Base-by-base conservation (phyloP, 1,139 yeast species). In the Debaryomyces sp. region DNA sequence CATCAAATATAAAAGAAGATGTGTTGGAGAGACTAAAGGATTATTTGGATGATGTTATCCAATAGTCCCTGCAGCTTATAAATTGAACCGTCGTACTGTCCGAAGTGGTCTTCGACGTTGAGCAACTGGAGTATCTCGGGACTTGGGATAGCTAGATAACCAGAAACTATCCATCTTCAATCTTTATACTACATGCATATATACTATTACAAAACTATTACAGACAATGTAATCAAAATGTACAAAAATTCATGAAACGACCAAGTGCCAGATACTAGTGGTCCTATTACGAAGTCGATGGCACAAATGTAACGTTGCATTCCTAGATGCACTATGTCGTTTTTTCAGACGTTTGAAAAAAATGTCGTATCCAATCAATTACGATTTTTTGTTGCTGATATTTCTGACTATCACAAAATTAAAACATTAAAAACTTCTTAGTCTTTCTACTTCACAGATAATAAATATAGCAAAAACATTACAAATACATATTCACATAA, bases 1-100 rank as follows among this genome's bases (percentile, higher is more conserved):
- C 96, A 0, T 81, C 76, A 13, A 73, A 75, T 18, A 85, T 89
- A 17, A 84, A 80, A 61, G 70, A 78, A 12, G 89, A 84, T 37
- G 73, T 85, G 21, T 63, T 88, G 55, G 71, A 73, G 34, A 79
- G 78, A 64, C 83, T 90, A 41, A 79, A 78, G 59, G 74, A 73
- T 26, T 86, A 87, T 58, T 73, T 90, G 49, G 89, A 88, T 45
- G 76, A 68, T 24, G 75, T 77, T 36, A 73, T 74, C 21, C 69
- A 73, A 50, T 73, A 52, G 49, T n/a, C 22, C 17, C 5, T 7
- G 15, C 6, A 18, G n/a, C 18, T 24, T 9, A 32, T 30, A 15
- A 17, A 3, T 27, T 27, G 3, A 12, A 12, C 6, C 30, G 6
- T 27, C 6, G 5, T 27, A 27, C 5, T 24, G 27, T 27, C 30